Base-by-base conservation (phyloP, 164 flowering plant genomes). In the Annona cherimola region DNA sequence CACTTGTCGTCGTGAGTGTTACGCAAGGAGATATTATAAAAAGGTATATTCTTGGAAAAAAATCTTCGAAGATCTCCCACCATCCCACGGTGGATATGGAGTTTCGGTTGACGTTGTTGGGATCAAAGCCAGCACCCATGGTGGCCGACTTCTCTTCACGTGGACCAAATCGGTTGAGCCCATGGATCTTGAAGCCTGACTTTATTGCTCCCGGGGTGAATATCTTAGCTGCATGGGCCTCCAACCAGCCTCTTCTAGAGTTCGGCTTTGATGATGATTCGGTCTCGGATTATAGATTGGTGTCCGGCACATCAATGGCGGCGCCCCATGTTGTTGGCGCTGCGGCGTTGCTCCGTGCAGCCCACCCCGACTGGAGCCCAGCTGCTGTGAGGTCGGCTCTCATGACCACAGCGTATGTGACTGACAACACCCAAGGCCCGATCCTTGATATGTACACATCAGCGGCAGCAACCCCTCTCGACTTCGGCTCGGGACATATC, bases 291-390 rank as follows among this genome's bases (percentile, higher is more conserved):
- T 83, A 76, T 43, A 71, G 67, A 2, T 4, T 83, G 0, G 19
- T 72, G 3, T 78, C 84, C 1, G 86, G 86, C 16, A 84, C 86
- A 1, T 83, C 86, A 42, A 83, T 83, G 86, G 50, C 82, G 2
- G 69, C 75, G 1, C 84, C 86, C 44, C 84, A 80, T 44, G 61
- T 50, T 2, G 73, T 75, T n/a, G 84, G 84, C 12, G 26, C 80
- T n/a, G 83, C 86, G 7, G 77, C 80, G 39, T 57, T 83, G 72
- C 69, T 83, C 1, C 76, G 76, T 70, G 54, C 86, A 1, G 73
- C 68, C 3, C 84, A 83, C 76, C 79, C 42, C 14, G 81, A 77
- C 44, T 83, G 84, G 86, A 79, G 79, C 39, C 40, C 83, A 0
- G 83, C 86, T 4, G 83, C 81, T 7, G 78, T 83, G 50, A 70